Base-by-base conservation (phyloP, 2,329 filamentous ascomycete species). In the Ophiosphaerella narmari region DNA sequence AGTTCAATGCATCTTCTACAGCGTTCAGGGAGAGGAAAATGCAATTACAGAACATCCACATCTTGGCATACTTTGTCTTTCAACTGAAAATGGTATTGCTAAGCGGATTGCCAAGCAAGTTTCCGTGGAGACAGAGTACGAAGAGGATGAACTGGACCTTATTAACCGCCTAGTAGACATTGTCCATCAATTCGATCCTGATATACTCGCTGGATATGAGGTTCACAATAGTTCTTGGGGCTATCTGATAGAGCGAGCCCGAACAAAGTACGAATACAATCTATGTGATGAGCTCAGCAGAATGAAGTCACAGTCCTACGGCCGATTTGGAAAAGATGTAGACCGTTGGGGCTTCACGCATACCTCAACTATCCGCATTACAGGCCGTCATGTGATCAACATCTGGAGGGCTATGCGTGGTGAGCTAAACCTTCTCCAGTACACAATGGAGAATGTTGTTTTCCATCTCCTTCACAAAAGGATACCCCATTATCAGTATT, bases 171-270 rank as follows among this genome's bases (percentile, higher is more conserved):
- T 97, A 72, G 86, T 96, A 13, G 88, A 94, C 60, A 86, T 96
- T 63, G 93, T 99, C 16, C 85, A 91, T 33, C 78, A 79, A 3
- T 82, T 89, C 62, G 94, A 99, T 69, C 94, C 94, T 0, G 94
- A 99, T 65, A 89, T 99, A 24, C 78, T 99, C 36, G 94, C 92
- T 0, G 94, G 94, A 0, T 99, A 94, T 63, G 94, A 99, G 72
- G 91, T 97, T 0, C 91, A 97, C 66, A 90, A 91, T 45, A 83
- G 86, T 50, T 97, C 92, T 0, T 99, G 94, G 94, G 94, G 95
- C 1, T 99, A 95, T 71, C 74, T 99, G 33, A 93, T 97, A 41
- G 93, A 99, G 74, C 85, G 94, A 43, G 92, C 93, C 11, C 82
- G 89, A 26, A 74, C 88, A 54, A 90, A 92, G 69, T 97, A 93